Conservation (phyloP, 2,329 filamentous ascomycete genomes). For the Claviceps quebecensis region DNA sequence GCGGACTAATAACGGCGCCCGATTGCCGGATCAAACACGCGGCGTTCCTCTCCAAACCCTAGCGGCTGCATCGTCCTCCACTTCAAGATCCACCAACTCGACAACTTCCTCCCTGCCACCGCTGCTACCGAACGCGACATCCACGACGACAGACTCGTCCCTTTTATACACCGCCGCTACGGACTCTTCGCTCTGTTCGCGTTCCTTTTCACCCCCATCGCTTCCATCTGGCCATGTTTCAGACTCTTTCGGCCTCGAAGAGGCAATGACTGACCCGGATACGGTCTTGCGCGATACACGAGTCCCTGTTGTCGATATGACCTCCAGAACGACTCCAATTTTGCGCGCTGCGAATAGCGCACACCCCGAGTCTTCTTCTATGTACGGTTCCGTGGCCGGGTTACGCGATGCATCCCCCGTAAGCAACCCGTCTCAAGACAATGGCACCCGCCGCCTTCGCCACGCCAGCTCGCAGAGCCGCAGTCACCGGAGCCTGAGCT, state of each 20-base stretch:
- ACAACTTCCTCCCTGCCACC: constrained; percentile 7
- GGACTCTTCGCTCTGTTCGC: constrained; percentile 2
- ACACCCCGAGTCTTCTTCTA: constrained; percentile 15
- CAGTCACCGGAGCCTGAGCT: constrained; percentile 15
- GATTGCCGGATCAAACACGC: constrained; percentile 1
- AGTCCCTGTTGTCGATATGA: constrained; percentile 15
- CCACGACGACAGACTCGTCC: neutral
- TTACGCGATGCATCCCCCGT: constrained; percentile 22
- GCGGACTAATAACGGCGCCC: no score
- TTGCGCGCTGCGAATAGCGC: constrained; percentile 16
- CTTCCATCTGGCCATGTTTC: constrained; percentile 10
- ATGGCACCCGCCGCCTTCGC: constrained; percentile 19
- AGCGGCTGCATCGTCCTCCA: constrained; percentile 11
- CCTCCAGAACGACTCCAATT: constrained; percentile 23
- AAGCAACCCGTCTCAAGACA: constrained; percentile 19
- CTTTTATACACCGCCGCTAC: neutral
- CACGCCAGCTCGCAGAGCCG: constrained; percentile 19
- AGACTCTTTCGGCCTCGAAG: constrained; percentile 9
- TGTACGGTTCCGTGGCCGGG: constrained; percentile 25
- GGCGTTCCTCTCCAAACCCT: constrained; percentile 20
- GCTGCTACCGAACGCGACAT: constrained; percentile 8
- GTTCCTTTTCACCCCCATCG: constrained; percentile 5
- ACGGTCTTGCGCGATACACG: constrained; percentile 7
- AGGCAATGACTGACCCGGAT: constrained; percentile 14
- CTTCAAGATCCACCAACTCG: constrained; percentile 14